Base-by-base conservation (phyloP, 2,329 filamentous ascomycete species). In the Aspergillus sp. region DNA sequence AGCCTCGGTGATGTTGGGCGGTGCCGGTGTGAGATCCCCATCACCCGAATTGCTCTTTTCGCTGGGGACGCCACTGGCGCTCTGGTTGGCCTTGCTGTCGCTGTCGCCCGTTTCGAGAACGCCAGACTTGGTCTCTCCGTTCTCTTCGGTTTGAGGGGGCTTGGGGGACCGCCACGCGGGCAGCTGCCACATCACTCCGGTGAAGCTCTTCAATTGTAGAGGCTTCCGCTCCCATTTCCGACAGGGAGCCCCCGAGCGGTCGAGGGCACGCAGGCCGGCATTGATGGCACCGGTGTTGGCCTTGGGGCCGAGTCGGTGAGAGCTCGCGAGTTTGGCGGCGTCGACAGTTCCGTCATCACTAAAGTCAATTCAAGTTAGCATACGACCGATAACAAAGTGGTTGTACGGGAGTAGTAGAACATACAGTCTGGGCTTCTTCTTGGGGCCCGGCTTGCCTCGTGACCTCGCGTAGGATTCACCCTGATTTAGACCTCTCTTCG, bases 241-340 rank as follows among this genome's bases (percentile, higher is more conserved):
- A 73, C 92, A 96, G 9, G 94, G 92, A 66, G 93, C 89, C 60
- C 93, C 93, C 7, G 88, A 88, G 55, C 93, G 87, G 73, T 99
- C 94, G 59, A 99, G 88, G 11, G 94, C 93, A 50, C 94, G 90
- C 46, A 99, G 86, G 48, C 90, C 90, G 50, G 94, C 94, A 69
- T 99, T 99, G 80, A 99, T 99, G 54, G 93, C 93, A 58, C 94
- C 94, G 65, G 93, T 89, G 71, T 96, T 97, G 47, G 93, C 93
- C 73, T 96, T 97, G 61, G 94, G 94, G 3, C 93, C 93, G 22
- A 97, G 86, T 72, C 95, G 95, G 74, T 93, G 89, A 42, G 77
- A 73, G 5, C 68, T 65, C 54, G 64, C 56, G 51, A 60, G 53
- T 57, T 66, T 71, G 46, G 65, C 67, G 51, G 70, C 65, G 50